Conservation (phyloP, 768 basidiomycete genomes). For the Kwoniella mangroviensis region DNA sequence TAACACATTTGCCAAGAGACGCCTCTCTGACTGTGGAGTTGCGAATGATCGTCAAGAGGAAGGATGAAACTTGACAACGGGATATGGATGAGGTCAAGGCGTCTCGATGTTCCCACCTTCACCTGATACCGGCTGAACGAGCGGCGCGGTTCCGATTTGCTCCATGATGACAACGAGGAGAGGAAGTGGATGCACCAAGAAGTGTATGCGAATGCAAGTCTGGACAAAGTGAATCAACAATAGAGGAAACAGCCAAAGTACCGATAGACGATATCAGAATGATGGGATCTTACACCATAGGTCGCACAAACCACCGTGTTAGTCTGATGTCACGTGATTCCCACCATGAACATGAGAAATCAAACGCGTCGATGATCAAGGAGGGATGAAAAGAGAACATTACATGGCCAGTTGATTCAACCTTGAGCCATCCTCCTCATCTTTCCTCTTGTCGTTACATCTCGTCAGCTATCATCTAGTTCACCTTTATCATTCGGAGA, state of each 20-base stretch:
- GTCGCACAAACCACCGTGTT: background rate
- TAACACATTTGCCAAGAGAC: background rate
- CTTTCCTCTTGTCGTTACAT: background rate
- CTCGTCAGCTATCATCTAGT: background rate
- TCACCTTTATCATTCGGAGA: background rate
- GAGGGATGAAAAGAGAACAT: background rate
- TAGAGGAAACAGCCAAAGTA: background rate
- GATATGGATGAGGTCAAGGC: background rate
- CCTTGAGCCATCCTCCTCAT: background rate
- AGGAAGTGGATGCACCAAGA: background rate
- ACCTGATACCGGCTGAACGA: background rate
- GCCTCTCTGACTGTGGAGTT: background rate
- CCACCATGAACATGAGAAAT: background rate
- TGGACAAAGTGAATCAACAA: background rate
- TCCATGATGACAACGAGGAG: background rate
- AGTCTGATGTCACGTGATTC: background rate
- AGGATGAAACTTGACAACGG: background rate
- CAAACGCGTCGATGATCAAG: conserved; percentile 4
- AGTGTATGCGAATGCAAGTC: background rate
- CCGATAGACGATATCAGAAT: too few species aligned
- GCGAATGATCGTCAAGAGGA: background rate
- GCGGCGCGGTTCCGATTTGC: background rate
- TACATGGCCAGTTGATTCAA: conserved; percentile 12
- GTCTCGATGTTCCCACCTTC: background rate
- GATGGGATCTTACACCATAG: too few species aligned